Evolutionary conservation across 2,329 filamentous ascomycete genomes (phyloP), one percentile per base, ranked within the genome.

Genomic region (Aspergillus sp.): DNA sequence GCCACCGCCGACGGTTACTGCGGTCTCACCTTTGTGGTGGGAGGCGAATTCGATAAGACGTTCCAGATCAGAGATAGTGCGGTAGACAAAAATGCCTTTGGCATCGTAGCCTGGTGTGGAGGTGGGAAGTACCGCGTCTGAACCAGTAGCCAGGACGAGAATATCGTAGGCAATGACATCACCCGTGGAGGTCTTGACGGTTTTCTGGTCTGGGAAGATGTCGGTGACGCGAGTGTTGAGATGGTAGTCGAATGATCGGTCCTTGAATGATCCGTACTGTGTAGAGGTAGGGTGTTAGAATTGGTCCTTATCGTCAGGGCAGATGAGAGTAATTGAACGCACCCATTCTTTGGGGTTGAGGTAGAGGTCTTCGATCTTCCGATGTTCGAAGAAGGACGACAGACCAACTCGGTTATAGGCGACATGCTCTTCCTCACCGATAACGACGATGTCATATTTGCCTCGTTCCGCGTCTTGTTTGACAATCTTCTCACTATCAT

Each of bases 331-430:
- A 14, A 11, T 33, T 16, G 17, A 44, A 54, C 76, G 50, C 71
- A 89, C 88, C 89, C 91, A 95, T 79, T 90, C 86, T 61, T 82
- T 78, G 0, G 90, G 87, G 62, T 95, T 95, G 30, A 96, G 78
- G 66, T 95, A 95, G n/a, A 96, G 71, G 59, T 91, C 89, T 72
- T 95, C 89, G 38, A 94, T 87, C 61, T 87, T 82, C 48, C 90
- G 82, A 72, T 95, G 90, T 61, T 90, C 85, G 67, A 96, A 96
- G 77, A 92, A 96, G 54, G 86, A 89, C 3, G 90, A 95, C 47
- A 96, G 78, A 3, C 91, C 91, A 26, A 96, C 91, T 52, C 92
- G 85, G 68, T 96, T 96, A 71, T 96, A 96, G 17, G 91, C 91
- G 49, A 95, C 76, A 74, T 96, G 88, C 17, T 87, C 78, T 68